Base-by-base conservation (phyloP, 1,139 yeast genomes). In the Sugiyamaella japonica region DNA sequence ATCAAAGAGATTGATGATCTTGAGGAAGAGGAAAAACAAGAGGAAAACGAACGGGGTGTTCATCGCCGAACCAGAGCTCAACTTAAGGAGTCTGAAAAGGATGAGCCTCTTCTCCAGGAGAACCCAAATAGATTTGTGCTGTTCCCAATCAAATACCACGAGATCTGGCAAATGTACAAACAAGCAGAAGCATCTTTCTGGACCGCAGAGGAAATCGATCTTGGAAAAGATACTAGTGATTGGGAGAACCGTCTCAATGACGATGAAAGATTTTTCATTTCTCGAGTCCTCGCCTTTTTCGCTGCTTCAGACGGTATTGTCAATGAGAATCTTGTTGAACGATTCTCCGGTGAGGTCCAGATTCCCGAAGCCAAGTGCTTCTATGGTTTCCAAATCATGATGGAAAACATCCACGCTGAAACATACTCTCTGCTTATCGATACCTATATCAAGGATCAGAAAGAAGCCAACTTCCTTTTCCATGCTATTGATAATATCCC, bases 111-210 rank as follows among this genome's bases (percentile, higher is more conserved):
- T 67, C 81, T 93, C 68, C 72, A 73, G 58, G 98, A 93, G 75
- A 93, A 95, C 81, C 83, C 82, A 64, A 84, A 84, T 70, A 85
- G 99, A 70, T 93, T 90, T 70, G 99, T 93, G 54, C 78, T 93
- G 66, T 95, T 93, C 84, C 99, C 99, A 62, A 90, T 93, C 76
- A 88, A 89, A 76, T 95, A 90, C 77, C 95, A 91, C 72, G 98
- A 93, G 76, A 88, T 95, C 69, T 93, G 99, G 98, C 96, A 91
- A 73, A 93, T 95, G 82, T 93, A 93, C 77, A 93, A 93, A 79
- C 90, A 91, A 76, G 97, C 98, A 43, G 99, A 93, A 78, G 98
- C 99, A 23, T 89, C 97, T 10, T 93, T 93, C 81, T 93, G 99
- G 99, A 93, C 99, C 51, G 97, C 99, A 54, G 99, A 93, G 78